Evolutionary conservation across 2,329 filamentous ascomycete genomes (phyloP).

Genomic region (Pseudogymnoascus sp.): DNA sequence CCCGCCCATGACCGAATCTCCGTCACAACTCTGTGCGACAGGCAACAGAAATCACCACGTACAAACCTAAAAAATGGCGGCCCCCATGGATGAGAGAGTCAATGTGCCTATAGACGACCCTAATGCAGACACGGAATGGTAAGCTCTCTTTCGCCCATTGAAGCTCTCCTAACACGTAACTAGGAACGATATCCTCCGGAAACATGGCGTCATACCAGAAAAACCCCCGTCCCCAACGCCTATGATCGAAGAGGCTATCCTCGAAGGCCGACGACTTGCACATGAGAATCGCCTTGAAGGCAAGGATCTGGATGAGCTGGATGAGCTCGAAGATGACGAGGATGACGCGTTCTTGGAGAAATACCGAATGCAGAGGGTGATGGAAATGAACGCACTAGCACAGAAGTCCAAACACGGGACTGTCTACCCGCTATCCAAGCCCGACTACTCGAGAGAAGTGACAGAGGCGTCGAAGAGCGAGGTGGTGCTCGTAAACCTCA

Average conservation of each 20-base stretch:
- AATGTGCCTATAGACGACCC: constrained; percentile 87
- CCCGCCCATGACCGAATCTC: neutral
- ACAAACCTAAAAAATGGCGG: constrained; percentile 42
- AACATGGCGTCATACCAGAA: constrained; percentile 95
- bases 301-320: constrained; percentile 89
- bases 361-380: constrained; percentile 82
- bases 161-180: neutral
- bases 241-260: constrained; percentile 88
- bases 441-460: constrained; percentile 84
- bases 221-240: constrained; percentile 93
- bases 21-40: neutral
- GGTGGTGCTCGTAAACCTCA: constrained; percentile 71
- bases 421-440: constrained; percentile 91
- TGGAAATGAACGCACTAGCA: constrained; percentile 68
- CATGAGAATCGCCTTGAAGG: constrained; percentile 90
- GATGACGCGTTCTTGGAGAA: constrained; percentile 85
- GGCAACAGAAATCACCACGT: constrained; percentile 4
- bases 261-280: constrained; percentile 73
- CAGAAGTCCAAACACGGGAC: constrained; percentile 76
- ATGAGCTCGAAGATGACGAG: constrained; percentile 90
- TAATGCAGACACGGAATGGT: constrained; percentile 98
- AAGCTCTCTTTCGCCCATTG: constrained; percentile 17
- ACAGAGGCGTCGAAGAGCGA: constrained; percentile 77
- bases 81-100: constrained; percentile 52
- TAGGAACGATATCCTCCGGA: constrained; percentile 97